Percentiles rank a stretch among this genome's conserved stretches.
phyloP scores from a whole-genome alignment of 805 yeast genomes.

The Metschnikowia lunata region DNA sequence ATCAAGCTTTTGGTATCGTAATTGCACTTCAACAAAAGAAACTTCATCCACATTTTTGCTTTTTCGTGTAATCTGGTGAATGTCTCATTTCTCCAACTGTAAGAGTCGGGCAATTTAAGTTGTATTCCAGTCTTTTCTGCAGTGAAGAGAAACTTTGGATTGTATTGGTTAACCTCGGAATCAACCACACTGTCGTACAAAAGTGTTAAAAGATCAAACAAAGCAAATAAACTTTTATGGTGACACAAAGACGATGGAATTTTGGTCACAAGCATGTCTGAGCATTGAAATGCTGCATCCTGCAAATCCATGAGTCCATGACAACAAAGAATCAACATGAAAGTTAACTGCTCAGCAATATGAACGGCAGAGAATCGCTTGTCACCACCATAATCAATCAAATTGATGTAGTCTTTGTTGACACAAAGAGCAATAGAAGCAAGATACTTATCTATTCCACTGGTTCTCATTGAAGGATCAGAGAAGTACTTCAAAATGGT shows the following conservation, averaged over 20 bases:
- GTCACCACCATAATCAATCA: conserved; percentile 51
- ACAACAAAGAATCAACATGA: conserved; percentile 65
- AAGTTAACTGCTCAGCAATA: conserved; percentile 63
- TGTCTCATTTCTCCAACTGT: conserved; percentile 69
- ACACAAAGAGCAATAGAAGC: conserved; percentile 60
- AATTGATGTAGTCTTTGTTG: conserved; percentile 50
- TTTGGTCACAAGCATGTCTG: conserved; percentile 58
- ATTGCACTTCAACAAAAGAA: conserved; percentile 53
- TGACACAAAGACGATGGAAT: conserved; percentile 81
- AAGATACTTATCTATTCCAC: conserved; percentile 66
- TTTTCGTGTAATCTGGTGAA: conserved; percentile 53
- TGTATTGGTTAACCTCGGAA: conserved; percentile 78
- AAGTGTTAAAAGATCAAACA: conserved; percentile 75
- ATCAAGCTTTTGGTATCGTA: conserved; percentile 76
- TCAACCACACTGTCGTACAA: conserved; percentile 78
- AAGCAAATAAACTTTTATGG: conserved; percentile 63
- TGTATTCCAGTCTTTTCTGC: conserved; percentile 42
- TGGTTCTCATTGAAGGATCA: conserved; percentile 71
- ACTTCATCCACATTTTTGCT: conserved; percentile 65
- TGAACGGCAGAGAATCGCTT: conserved; percentile 52
- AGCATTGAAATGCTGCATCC: conserved; percentile 71
- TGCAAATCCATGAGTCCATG: conserved; percentile 74
- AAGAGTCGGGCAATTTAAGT: conserved; percentile 67
- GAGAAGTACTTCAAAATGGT: conserved; percentile 74
- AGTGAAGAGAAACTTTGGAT: conserved; percentile 69